Evolutionary conservation across 2,329 filamentous ascomycete species (phyloP), one percentile per base, ranked within the genome.

Genomic region (Cercospora sp.): DNA sequence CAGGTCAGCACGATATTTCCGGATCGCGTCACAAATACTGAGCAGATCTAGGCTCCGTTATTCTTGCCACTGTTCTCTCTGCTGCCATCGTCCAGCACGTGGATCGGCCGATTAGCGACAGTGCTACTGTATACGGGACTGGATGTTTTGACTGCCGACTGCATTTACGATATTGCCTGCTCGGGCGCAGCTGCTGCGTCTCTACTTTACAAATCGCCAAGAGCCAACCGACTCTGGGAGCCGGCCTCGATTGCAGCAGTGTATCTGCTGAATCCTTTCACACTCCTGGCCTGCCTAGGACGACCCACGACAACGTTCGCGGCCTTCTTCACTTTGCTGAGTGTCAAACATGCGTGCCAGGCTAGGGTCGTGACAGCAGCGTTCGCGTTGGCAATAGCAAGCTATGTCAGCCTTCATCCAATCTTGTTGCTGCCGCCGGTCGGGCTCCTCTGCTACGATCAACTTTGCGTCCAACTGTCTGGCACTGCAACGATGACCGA

Each of bases 181-280:
- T 95, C 93, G 2, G 90, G 91, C 13, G 91, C 94, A 76, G 89
- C 93, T 26, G 86, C 88, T 3, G 86, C 87, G n/a, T 91, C 92
- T 59, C 88, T 86, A 60, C 84, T 90, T 4, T 97, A 93, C 77
- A 87, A 86, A n/a, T 97, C 94, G 0, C 88, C 91, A 58, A 87
- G 94, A 68, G 90, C 90, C 73, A 84, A 88, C 62, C 89, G 91
- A 77, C 85, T 85, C 79, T 96, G 92, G 88, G 90, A 87, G 68
- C 90, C 91, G 30, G 83, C 89, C 66, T 87, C 90, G 2, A 87
- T 97, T 72, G 93, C 91, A 63, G 92, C 94, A 70, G 88, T 91
- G 72, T 98, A 92, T 78, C 87, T 99, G 2, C 94, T 98, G 82
- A 98, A 96, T 78, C 95, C 95, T 0, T 97, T 97, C 78, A 97